Percentiles rank a stretch among this genome's conserved stretches.
Conservation (phyloP, 2,329 filamentous ascomycete genomes). For the Amylocarpus encephaloides region DNA sequence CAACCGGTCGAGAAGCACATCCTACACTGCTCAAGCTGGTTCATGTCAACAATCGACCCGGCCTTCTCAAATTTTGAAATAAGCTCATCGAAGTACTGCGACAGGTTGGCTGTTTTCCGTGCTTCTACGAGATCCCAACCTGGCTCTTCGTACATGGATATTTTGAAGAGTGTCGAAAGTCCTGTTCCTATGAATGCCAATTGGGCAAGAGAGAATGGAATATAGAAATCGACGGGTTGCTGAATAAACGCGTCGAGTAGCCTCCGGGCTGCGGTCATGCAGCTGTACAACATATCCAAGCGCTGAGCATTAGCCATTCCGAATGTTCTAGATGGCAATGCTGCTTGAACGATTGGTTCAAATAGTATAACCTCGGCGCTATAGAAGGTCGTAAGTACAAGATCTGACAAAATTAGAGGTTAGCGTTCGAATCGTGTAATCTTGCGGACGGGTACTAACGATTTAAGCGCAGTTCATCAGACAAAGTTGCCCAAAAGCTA, state of each 20-base stretch:
- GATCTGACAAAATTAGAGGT: neutral
- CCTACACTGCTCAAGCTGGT: slow-evolving; percentile 7
- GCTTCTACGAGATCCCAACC: slow-evolving; percentile 36
- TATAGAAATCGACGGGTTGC: slow-evolving; percentile 6
- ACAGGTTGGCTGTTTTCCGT: slow-evolving; percentile 31
- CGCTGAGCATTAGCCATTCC: slow-evolving; percentile 9
- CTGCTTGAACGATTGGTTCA: slow-evolving; percentile 14
- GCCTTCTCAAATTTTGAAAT: slow-evolving; percentile 13
- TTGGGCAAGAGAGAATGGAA: slow-evolving; percentile 6
- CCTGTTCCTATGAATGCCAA: slow-evolving; percentile 33
- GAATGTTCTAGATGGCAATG: slow-evolving; percentile 5
- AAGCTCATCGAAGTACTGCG: slow-evolving; percentile 18
- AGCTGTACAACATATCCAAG: slow-evolving; percentile 20
- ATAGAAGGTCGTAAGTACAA: slow-evolving; percentile 13
- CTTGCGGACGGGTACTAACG: slow-evolving; percentile 10
- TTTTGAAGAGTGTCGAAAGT: slow-evolving; percentile 33
- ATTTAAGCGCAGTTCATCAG: slow-evolving; percentile 14
- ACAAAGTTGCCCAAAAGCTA: slow-evolving; percentile 14
- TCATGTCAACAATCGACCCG: slow-evolving; percentile 11
- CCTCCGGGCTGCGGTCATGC: slow-evolving; percentile 12
- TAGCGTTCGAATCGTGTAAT: neutral
- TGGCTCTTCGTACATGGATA: slow-evolving; percentile 34
- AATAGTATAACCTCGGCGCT: slow-evolving; percentile 16
- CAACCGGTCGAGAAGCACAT: slow-evolving; percentile 15
- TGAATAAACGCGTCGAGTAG: slow-evolving; percentile 11